Evolutionary conservation across 2,329 filamentous ascomycete species (phyloP).

Genomic region (Fusarium virguliforme): DNA sequence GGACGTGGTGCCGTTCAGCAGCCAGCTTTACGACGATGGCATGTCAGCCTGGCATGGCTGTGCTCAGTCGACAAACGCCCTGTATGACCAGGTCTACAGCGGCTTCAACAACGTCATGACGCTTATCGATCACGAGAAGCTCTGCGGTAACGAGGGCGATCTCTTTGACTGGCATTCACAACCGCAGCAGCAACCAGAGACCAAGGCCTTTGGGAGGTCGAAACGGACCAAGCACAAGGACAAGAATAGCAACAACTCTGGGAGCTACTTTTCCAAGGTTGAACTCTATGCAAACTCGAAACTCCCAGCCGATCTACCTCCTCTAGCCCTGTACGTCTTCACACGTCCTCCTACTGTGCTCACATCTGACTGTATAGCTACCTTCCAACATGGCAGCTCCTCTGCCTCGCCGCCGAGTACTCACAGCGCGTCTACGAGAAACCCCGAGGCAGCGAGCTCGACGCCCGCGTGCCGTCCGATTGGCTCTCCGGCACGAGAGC

Average conservation of each 20-base stretch:
- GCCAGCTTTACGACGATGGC: slow-evolving; percentile 62
- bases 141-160: slow-evolving; percentile 69
- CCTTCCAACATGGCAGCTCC: slow-evolving; percentile 81
- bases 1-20: slow-evolving; percentile 56
- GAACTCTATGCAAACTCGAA: slow-evolving; percentile 85
- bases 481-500: slow-evolving; percentile 84
- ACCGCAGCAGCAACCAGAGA: slow-evolving; percentile 17
- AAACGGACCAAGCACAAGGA: slow-evolving; percentile 42
- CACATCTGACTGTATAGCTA: slow-evolving; percentile 65
- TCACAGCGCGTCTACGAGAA: slow-evolving; percentile 81
- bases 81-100: slow-evolving; percentile 73
- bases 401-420: slow-evolving; percentile 85
- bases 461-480: slow-evolving; percentile 80
- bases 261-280: slow-evolving; percentile 81
- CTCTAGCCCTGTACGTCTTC: slow-evolving; percentile 75
- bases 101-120: slow-evolving; percentile 80
- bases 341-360: not conserved
- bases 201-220: slow-evolving; percentile 24
- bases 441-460: slow-evolving; percentile 74
- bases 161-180: slow-evolving; percentile 62
- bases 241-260: slow-evolving; percentile 54
- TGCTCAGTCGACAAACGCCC: slow-evolving; percentile 62
- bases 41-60: slow-evolving; percentile 60
- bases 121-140: slow-evolving; percentile 76
- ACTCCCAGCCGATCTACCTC: slow-evolving; percentile 77